Base-by-base conservation (phyloP, 805 yeast genomes). In the Candida tallmaniae region DNA sequence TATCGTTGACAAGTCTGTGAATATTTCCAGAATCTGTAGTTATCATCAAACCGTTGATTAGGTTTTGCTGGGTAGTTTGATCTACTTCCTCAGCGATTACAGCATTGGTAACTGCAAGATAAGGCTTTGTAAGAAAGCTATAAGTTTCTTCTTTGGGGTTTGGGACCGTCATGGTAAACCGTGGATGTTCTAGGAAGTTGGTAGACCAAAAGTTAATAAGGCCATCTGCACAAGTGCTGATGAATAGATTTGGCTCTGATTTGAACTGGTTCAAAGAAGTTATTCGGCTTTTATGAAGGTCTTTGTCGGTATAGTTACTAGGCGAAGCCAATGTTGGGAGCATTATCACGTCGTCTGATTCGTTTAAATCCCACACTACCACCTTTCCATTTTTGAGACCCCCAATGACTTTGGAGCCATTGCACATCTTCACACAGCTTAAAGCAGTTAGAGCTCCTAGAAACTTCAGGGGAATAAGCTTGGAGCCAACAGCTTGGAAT, bases 321-420 rank as follows among this genome's bases (percentile, higher is more conserved):
- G 60, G 60, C n/a, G 54, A 45, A 4, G 34, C 20, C 15, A 56
- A 34, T 33, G 42, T 45, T 5, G 60, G 62, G 14, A 55, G 37
- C 12, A 46, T 33, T 6, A 41, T 47, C 12, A 53, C 46, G 12
- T 35, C 25, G 25, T 23, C 29, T 6, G 34, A 8, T 4, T 38
- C 39, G n/a, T 31, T 16, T 16, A 69, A 41, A 43, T 74, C 73
- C 79, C 80, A 76, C 6, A 72, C 51, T n/a, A 65, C 68, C 1
- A 77, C 29, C 32, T 63, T 62, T 0, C 83, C 83, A 44, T 70
- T 70, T 12, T 48, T 47, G 4, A 75, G 61, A 0, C 80, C 76
- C 0, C 69, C 80, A 18, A 73, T 49, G 1, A 78, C 52, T 32
- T 65, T 58, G 31, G 60, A 56, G 2, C 70, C 51, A 15, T 61